These are phyloP conservation scores for Triticum urartu DNA, from an alignment of 176 grass and related monocot species.

Conservation along the genomic window DNA sequence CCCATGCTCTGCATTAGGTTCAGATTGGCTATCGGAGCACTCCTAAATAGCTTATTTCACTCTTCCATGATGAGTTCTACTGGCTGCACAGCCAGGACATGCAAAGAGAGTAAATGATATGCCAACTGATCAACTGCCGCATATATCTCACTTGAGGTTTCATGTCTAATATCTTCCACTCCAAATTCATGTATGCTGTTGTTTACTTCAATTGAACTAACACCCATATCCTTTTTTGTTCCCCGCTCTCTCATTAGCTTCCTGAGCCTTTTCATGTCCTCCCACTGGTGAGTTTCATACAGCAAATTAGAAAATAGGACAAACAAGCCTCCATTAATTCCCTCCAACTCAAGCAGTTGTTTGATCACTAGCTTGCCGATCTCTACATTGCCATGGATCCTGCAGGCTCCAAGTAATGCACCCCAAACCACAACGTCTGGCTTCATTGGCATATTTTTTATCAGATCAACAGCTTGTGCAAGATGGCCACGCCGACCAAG, in stretches of 20 bases:
- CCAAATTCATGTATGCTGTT: constrained; percentile 39
- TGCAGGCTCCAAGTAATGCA: constrained; percentile 52
- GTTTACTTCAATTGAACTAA: constrained; percentile 39
- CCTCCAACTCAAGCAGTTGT: constrained; percentile 44
- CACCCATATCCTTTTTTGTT: constrained; percentile 39
- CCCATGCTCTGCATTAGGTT: background rate
- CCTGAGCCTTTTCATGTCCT: constrained; percentile 48
- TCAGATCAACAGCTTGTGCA: constrained; percentile 39
- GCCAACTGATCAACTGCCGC: constrained; percentile 18
- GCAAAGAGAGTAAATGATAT: constrained; percentile 28
- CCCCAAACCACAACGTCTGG: constrained; percentile 58
- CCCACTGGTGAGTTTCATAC: constrained; percentile 34
- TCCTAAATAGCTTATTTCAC: constrained; percentile 23
- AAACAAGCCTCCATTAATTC: constrained; percentile 37
- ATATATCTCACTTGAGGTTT: constrained; percentile 34
- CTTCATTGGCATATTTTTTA: constrained; percentile 58
- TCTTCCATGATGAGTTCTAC: background rate
- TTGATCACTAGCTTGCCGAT: constrained; percentile 45
- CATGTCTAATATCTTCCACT: constrained; percentile 46
- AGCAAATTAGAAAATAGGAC: constrained; percentile 53
- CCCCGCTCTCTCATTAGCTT: constrained; percentile 53
- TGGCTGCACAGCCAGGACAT: constrained; percentile 1
- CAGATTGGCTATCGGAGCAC: background rate
- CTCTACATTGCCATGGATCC: constrained; percentile 44
- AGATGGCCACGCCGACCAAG: constrained; percentile 39